Evolutionary conservation across 2,329 filamentous ascomycete genomes (phyloP).

Genomic region (Talaromyces sp.): DNA sequence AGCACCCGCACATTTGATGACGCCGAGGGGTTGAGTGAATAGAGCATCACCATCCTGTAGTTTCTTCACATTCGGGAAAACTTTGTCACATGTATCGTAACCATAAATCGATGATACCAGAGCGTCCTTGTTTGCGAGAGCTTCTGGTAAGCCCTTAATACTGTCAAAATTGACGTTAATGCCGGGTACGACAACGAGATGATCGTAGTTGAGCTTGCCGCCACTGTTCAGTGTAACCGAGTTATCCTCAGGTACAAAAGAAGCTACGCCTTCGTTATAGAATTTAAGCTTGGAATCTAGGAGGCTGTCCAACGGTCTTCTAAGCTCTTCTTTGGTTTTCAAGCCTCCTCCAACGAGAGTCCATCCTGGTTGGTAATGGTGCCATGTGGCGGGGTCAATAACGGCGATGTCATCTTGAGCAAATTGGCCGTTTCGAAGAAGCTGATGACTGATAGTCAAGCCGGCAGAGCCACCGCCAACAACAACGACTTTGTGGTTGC

Average conservation of each 20-base stretch:
- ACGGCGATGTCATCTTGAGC: slow-evolving; percentile 60
- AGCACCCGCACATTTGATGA: slow-evolving; percentile 60
- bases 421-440: slow-evolving; percentile 59
- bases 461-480: slow-evolving; percentile 66
- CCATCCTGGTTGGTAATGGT: slow-evolving; percentile 69
- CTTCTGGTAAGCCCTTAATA: slow-evolving; percentile 57
- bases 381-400: slow-evolving; percentile 60
- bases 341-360: slow-evolving; percentile 65
- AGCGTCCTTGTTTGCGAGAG: slow-evolving; percentile 48
- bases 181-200: slow-evolving; percentile 61
- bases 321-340: slow-evolving; percentile 60
- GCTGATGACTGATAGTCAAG: slow-evolving; percentile 63
- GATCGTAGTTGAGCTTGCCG: slow-evolving; percentile 59
- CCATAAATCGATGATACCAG: slow-evolving; percentile 58
- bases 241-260: slow-evolving; percentile 57
- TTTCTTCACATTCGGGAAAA: slow-evolving; percentile 48
- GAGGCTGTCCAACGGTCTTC: slow-evolving; percentile 49
- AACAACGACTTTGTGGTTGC: slow-evolving; percentile 62
- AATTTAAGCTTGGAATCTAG: slow-evolving; percentile 61
- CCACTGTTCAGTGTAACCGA: slow-evolving; percentile 54
- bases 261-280: slow-evolving; percentile 53
- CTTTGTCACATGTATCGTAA: slow-evolving; percentile 56
- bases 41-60: slow-evolving; percentile 53
- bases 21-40: slow-evolving; percentile 59
- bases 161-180: slow-evolving; percentile 51